phyloP scores from a whole-genome alignment of 2,329 filamentous ascomycete species.

The Colletotrichum spaethianum region DNA sequence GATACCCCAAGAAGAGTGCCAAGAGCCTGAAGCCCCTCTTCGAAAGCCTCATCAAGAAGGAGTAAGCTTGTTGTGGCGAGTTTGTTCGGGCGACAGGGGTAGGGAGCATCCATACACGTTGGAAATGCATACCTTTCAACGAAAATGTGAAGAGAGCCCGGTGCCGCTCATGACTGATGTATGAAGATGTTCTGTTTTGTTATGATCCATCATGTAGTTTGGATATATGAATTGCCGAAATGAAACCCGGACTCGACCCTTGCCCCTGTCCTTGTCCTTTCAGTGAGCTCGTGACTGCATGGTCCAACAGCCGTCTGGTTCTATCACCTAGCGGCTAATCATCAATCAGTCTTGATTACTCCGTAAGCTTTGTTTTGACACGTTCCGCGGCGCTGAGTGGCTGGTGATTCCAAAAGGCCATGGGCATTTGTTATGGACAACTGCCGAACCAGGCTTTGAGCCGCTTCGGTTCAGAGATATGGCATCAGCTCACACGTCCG shows the following conservation, averaged over 20 bases:
- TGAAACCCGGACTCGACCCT: not conserved
- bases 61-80: constrained; percentile 48
- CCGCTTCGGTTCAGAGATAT: not conserved
- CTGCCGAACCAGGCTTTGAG: constrained; percentile 4
- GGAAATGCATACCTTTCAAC: constrained; percentile 22
- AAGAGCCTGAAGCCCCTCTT: constrained; percentile 80
- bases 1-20: constrained; percentile 88
- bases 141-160: constrained; percentile 17
- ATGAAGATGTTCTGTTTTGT: constrained; percentile 16
- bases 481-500: not conserved
- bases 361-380: not conserved
- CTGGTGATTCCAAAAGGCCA: not conserved
- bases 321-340: not conserved
- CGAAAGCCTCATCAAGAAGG: constrained; percentile 77
- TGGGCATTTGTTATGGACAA: not conserved
- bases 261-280: not conserved
- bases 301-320: not conserved
- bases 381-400: not conserved
- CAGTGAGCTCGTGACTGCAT: not conserved
- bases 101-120: not conserved
- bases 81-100: not conserved
- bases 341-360: not conserved
- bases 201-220: constrained; percentile 18
- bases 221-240: not conserved
- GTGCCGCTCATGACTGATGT: constrained; percentile 25